Conservation (phyloP, 495 filamentous ascomycete species). For the Hypoxylon fuscum region DNA sequence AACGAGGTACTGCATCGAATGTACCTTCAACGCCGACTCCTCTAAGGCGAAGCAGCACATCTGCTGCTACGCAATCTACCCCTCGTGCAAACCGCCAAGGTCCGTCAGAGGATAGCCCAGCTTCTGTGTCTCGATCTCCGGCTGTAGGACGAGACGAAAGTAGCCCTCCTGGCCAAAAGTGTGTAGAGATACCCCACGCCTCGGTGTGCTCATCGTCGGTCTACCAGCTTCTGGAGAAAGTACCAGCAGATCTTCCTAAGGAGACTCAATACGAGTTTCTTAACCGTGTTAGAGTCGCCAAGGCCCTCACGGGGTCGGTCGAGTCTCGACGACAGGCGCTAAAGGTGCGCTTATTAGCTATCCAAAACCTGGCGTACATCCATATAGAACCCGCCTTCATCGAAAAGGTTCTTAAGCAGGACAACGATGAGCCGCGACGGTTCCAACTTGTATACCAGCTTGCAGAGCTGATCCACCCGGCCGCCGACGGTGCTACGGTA, state of each 20-base stretch:
- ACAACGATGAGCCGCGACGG: conserved; percentile 88
- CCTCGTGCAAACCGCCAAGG: conserved; percentile 48
- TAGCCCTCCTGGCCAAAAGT: conserved; percentile 58
- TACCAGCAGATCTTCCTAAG: conserved; percentile 72
- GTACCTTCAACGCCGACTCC: conserved; percentile 56
- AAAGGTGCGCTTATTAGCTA: conserved; percentile 81
- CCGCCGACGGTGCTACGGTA: conserved; percentile 68
- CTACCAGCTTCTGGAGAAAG: conserved; percentile 72
- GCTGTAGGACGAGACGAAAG: conserved; percentile 61
- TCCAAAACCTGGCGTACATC: conserved; percentile 93
- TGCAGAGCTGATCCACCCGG: conserved; percentile 83
- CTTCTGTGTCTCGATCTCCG: conserved; percentile 39
- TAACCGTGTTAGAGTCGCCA: conserved; percentile 82
- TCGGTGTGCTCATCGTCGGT: conserved; percentile 67
- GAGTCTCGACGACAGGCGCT: conserved; percentile 78
- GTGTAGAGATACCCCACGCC: conserved; percentile 74
- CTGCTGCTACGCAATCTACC: conserved; percentile 42
- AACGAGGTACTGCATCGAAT: conserved; percentile 36
- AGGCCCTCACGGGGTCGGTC: conserved; percentile 71
- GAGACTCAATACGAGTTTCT: conserved; percentile 84
- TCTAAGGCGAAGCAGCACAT: conserved; percentile 56
- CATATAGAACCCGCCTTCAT: conserved; percentile 80
- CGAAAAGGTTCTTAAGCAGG: conserved; percentile 84
- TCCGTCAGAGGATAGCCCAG: conserved; percentile 51
- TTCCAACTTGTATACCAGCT: conserved; percentile 93